These are phyloP conservation scores for Geotrichum ghanense DNA, from an alignment of 805 yeast genomes.

Conservation along the genomic window DNA sequence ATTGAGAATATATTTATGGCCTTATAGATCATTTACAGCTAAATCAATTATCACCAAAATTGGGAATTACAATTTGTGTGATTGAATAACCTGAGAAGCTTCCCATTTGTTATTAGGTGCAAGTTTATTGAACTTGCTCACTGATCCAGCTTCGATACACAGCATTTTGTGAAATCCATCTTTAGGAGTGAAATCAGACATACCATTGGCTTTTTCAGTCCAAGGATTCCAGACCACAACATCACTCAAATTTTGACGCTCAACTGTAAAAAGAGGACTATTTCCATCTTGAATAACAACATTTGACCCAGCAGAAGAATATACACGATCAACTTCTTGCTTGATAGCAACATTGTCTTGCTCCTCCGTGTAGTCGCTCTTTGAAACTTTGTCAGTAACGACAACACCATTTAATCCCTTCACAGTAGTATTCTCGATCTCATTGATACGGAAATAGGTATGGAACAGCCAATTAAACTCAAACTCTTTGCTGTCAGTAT, in stretches of 20 bases:
- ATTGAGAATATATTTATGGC: no score
- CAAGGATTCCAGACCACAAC: slow-evolving; percentile 98
- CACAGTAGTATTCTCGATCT: slow-evolving; percentile 66
- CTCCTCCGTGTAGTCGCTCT: slow-evolving; percentile 32
- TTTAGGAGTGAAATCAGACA: slow-evolving; percentile 86
- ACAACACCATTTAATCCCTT: slow-evolving; percentile 64
- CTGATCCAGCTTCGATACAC: slow-evolving; percentile 92
- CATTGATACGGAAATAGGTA: slow-evolving; percentile 66
- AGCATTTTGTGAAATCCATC: slow-evolving; percentile 77
- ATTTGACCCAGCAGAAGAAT: slow-evolving; percentile 42
- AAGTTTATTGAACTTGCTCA: slow-evolving; percentile 51
- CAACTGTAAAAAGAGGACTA: slow-evolving; percentile 53
- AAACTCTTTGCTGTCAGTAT: slow-evolving; percentile 52
- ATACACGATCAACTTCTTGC: slow-evolving; percentile 76
- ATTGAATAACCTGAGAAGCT: slow-evolving; percentile 46
- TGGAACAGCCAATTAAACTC: slow-evolving; percentile 94
- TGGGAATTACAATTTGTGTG: slow-evolving; percentile 5
- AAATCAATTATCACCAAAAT: background rate
- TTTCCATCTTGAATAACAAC: slow-evolving; percentile 65
- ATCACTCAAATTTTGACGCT: slow-evolving; percentile 50
- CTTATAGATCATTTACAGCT: no score
- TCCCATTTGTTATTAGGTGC: slow-evolving; percentile 67
- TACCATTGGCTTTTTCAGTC: slow-evolving; percentile 67
- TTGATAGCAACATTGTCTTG: slow-evolving; percentile 18
- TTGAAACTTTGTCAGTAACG: slow-evolving; percentile 67